phyloP scores from a whole-genome alignment of 495 filamentous ascomycete genomes.

The Podospora tetraspora region DNA sequence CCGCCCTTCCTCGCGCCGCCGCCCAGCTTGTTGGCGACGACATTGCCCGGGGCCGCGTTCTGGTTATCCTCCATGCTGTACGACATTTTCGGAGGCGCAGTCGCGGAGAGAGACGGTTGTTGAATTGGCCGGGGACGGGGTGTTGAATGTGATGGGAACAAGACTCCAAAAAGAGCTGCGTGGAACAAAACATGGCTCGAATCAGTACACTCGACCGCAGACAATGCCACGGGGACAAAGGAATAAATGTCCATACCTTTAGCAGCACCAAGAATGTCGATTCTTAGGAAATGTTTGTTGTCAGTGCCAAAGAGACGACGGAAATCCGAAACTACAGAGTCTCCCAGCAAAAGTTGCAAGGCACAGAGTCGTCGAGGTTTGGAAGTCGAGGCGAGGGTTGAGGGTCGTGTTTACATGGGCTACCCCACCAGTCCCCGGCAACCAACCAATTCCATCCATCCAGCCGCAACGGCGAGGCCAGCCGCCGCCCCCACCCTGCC shows the following conservation, averaged over 20 bases:
- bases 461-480: not conserved
- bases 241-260: slow-evolving; percentile 11
- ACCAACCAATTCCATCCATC: slow-evolving; percentile 8
- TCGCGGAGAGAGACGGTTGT: not conserved
- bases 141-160: not conserved
- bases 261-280: slow-evolving; percentile 15
- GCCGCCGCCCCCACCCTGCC: not conserved
- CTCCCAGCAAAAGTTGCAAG: slow-evolving; percentile 9
- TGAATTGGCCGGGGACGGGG: not conserved
- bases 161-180: not conserved
- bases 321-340: slow-evolving; percentile 3
- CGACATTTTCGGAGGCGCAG: slow-evolving; percentile 45
- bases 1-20: slow-evolving; percentile 45
- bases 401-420: slow-evolving; percentile 11
- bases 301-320: not conserved
- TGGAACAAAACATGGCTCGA: not conserved
- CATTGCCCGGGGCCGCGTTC: slow-evolving; percentile 60
- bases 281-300: slow-evolving; percentile 17
- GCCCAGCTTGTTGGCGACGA: slow-evolving; percentile 53
- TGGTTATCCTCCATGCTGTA: slow-evolving; percentile 67
- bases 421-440: not conserved
- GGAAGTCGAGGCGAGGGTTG: not conserved
- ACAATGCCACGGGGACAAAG: slow-evolving; percentile 2
- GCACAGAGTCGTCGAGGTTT: slow-evolving; percentile 3
- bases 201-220: not conserved